These are phyloP conservation scores for Tricholoma matsutake DNA, from an alignment of 768 basidiomycete species.

Conservation along the genomic window DNA sequence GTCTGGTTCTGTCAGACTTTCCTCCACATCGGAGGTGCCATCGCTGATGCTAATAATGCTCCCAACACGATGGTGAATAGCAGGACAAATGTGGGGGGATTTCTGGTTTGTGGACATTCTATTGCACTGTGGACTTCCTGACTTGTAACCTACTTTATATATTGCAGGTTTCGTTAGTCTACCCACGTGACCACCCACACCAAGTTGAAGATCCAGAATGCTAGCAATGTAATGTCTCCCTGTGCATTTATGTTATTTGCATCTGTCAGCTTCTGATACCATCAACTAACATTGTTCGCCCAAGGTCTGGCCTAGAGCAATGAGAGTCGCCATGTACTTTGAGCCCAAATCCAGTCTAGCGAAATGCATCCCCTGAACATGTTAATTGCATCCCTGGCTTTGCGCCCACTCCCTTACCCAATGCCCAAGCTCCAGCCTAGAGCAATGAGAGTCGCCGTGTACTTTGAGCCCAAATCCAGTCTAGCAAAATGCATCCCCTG, in stretches of 20 bases:
- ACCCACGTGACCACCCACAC: background rate
- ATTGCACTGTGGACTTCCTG: background rate
- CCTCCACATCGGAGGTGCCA: background rate
- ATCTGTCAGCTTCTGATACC: background rate
- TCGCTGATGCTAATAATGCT: background rate
- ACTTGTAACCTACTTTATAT: background rate
- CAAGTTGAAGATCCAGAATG: background rate
- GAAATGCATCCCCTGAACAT: no score
- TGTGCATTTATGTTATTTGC: background rate
- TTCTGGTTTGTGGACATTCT: background rate
- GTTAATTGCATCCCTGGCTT: no score
- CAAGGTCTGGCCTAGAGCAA: no score
- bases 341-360: no score
- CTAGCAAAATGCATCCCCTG: background rate
- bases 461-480: background rate
- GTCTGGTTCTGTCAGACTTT: background rate
- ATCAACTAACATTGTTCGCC: background rate
- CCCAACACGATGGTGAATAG: background rate
- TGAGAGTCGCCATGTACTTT: no score
- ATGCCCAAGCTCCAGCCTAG: no score
- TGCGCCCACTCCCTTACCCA: no score
- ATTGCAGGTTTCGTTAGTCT: background rate
- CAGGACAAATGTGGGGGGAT: background rate
- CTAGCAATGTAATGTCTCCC: background rate
- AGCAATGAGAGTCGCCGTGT: background rate